Base-by-base conservation (phyloP, 805 yeast species). In the Phaffomyces opuntiae region DNA sequence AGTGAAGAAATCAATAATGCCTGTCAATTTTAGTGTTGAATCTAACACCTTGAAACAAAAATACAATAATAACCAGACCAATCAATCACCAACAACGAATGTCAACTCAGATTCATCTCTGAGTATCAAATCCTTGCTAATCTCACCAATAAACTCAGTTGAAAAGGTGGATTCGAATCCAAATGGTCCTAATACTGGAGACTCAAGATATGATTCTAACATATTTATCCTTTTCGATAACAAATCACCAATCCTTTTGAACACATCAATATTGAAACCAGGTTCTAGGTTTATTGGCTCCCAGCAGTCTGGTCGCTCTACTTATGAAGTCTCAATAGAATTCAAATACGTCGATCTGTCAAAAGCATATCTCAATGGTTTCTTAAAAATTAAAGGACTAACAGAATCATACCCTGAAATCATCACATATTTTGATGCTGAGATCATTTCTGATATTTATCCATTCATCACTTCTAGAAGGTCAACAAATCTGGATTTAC, bases 371-470 rank as follows among this genome's bases (percentile, higher is more conserved):
- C 41, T 78, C 27, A 67, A 82, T 6, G 95, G 95, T 2, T 81
- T 77, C 49, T 65, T 85, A 39, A 80, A 82, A 41, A 85, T 85
- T 43, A 69, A 75, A 39, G 87, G 89, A 3, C 66, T 85, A 36
- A 83, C 91, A 0, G 77, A 73, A 43, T 68, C 77, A 26, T 74
- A 81, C 53, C 87, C 89, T 2, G 79, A 80, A 53, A 81, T 85
- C 49, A 74, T 81, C n/a, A 85, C 93, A 1, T 83, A 77, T 59
- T 85, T 85, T 66, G 81, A 77, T 54, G 83, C 81, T 6, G 87
- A 81, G 53, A 76, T 81, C 38, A 70, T 81, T 1, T 78, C 81
- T 51, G 75, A 67, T 57, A 71, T 46, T 36, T 72, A 73, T 54
- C 70, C 80, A 11, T 81, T 81, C 53, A 49, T 50, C 27, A 54